These are phyloP conservation scores for Medakamo hakoo DNA, from an alignment of 139 green algal species.

Conservation along the genomic window DNA sequence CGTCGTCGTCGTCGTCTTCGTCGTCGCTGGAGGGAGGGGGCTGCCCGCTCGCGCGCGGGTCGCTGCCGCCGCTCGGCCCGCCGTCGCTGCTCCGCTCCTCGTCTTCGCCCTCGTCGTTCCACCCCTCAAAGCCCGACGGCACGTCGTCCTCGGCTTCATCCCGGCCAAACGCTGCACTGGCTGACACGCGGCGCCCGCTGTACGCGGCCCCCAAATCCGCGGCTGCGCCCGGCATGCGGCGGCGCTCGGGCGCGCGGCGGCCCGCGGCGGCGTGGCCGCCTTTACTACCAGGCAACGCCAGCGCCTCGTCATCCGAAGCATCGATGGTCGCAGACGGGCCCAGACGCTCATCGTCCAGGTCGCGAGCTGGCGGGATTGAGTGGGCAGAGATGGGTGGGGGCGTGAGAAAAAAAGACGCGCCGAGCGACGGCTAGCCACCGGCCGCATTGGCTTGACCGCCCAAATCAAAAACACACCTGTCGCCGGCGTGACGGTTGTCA, in stretches of 20 bases:
- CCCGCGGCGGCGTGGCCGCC: no score
- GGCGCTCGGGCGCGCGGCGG: background rate
- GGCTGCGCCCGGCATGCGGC: background rate
- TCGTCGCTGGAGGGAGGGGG: no score
- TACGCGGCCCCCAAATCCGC: background rate
- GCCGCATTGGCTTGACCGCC: slow-evolving; percentile 17
- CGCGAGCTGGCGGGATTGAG: background rate
- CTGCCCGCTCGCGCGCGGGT: no score
- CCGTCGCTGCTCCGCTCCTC: no score
- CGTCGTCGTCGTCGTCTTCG: background rate
- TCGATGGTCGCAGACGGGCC: background rate
- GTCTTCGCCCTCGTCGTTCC: no score
- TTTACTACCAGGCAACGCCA: no score
- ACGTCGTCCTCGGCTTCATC: background rate
- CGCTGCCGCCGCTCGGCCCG: no score
- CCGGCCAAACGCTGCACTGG: background rate
- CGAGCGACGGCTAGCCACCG: slow-evolving; percentile 8
- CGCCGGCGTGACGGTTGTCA: slow-evolving; percentile 13
- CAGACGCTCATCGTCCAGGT: background rate
- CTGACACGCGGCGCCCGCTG: background rate
- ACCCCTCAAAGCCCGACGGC: no score
- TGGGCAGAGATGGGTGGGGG: no score
- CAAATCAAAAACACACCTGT: slow-evolving; percentile 15
- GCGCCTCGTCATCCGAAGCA: background rate
- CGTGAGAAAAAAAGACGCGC: no score